phyloP scores from a whole-genome alignment of 1,139 yeast genomes.

The Schwanniomyces etchellsii region DNA sequence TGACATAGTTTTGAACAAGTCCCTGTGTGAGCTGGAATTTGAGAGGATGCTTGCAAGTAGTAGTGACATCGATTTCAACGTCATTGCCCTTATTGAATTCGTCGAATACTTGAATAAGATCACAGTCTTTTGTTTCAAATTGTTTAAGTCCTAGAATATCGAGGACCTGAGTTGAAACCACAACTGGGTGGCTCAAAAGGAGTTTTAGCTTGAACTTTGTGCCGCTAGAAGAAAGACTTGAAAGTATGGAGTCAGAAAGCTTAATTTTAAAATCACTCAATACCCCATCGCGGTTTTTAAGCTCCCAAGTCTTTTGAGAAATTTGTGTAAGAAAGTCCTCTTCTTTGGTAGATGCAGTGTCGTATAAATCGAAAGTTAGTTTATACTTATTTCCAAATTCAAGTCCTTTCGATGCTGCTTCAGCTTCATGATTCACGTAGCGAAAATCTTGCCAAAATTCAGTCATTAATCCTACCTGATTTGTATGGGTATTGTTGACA shows the following conservation, averaged over 20 bases:
- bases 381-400: slow-evolving; percentile 12
- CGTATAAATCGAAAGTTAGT: slow-evolving; percentile 9
- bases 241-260: neutral
- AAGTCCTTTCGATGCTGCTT: slow-evolving; percentile 3
- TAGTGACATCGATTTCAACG: neutral
- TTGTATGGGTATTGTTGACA: slow-evolving; percentile 17
- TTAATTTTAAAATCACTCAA: slow-evolving; percentile 2
- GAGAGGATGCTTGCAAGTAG: neutral
- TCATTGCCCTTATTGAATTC: slow-evolving; percentile 16
- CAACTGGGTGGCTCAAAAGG: slow-evolving; percentile 19
- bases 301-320: slow-evolving; percentile 16
- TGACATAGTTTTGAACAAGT: neutral
- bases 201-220: slow-evolving; percentile 12
- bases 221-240: slow-evolving; percentile 9
- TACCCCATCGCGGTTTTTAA: slow-evolving; percentile 2
- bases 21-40: neutral
- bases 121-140: slow-evolving; percentile 11
- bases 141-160: slow-evolving; percentile 25
- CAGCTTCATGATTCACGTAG: slow-evolving; percentile 20
- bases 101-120: neutral
- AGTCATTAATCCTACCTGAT: slow-evolving; percentile 29
- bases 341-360: slow-evolving; percentile 3
- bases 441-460: slow-evolving; percentile 35
- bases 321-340: slow-evolving; percentile 17
- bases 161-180: slow-evolving; percentile 21